These are phyloP conservation scores for Danielia oregonensis DNA, from an alignment of 805 yeast species.

Conservation along the genomic window DNA sequence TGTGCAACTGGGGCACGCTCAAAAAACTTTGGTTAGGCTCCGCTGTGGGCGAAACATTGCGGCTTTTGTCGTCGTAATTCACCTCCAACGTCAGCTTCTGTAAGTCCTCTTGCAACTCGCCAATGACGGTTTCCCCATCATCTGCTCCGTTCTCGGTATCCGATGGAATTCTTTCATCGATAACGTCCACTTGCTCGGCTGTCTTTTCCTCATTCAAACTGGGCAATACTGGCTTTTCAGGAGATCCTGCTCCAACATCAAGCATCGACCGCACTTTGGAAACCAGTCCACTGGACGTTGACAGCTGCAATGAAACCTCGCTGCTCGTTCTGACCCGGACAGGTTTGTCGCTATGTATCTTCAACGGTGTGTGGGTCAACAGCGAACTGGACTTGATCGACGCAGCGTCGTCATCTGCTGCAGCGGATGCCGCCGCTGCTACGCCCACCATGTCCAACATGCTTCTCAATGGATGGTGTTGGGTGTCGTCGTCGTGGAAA, in stretches of 20 bases:
- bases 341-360: conserved; percentile 11
- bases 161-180: too few relatives aligned
- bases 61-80: background rate
- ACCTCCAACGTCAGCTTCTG: background rate
- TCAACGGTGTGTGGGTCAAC: conserved; percentile 19
- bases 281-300: conserved; percentile 8
- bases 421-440: background rate
- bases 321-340: conserved; percentile 5
- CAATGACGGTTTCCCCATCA: background rate
- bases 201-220: conserved; percentile 2
- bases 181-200: too few relatives aligned
- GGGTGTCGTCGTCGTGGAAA: conserved; percentile 9
- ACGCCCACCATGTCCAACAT: conserved; percentile 34
- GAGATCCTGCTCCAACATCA: conserved; percentile 14
- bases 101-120: background rate
- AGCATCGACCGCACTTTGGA: conserved; percentile 28
- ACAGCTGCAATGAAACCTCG: conserved; percentile 11
- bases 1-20: conserved; percentile 9
- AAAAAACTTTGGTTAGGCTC: conserved; percentile 3
- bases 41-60: background rate
- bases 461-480: conserved; percentile 30
- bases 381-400: conserved; percentile 26
- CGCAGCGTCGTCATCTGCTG: conserved; percentile 14
- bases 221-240: conserved; percentile 1
- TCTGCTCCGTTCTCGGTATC: conserved; percentile 6